Percentiles rank a stretch among this genome's conserved stretches.
Conservation (phyloP, 2,329 filamentous ascomycete genomes). For the Cercospora sp. region DNA sequence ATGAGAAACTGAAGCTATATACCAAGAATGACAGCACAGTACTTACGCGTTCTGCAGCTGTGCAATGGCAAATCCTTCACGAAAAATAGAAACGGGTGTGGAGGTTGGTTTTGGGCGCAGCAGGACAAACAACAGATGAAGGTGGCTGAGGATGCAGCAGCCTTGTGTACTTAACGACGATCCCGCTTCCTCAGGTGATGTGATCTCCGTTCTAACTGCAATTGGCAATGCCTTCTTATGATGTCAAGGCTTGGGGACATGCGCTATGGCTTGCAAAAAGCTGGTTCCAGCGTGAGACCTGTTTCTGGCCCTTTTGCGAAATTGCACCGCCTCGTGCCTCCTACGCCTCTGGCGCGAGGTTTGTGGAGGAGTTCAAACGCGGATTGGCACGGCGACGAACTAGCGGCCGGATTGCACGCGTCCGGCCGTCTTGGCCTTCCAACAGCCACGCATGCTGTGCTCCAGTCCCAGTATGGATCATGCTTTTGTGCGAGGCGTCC, state of each 20-base stretch:
- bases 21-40: neutral
- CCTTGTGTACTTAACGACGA: neutral
- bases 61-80: constrained; percentile 4
- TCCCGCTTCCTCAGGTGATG: constrained; percentile 1
- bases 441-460: constrained; percentile 2
- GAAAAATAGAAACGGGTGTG: constrained; percentile 9
- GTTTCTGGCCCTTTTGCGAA: neutral
- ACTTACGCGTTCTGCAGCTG: constrained; percentile 5
- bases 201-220: neutral
- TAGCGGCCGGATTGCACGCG: constrained; percentile 1
- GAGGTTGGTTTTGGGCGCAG: neutral
- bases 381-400: constrained; percentile 4
- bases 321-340: neutral
- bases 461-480: neutral
- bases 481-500: neutral
- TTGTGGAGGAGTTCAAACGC: neutral
- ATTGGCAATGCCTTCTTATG: neutral
- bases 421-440: constrained; percentile 3
- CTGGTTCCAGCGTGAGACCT: constrained; percentile 3
- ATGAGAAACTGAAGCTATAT: neutral
- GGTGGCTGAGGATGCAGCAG: constrained; percentile 2
- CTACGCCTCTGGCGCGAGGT: neutral
- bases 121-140: neutral
- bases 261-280: neutral
- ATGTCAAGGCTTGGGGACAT: neutral